Conservation (phyloP, 257 asterid genomes). For the Solanum chaucha region DNA sequence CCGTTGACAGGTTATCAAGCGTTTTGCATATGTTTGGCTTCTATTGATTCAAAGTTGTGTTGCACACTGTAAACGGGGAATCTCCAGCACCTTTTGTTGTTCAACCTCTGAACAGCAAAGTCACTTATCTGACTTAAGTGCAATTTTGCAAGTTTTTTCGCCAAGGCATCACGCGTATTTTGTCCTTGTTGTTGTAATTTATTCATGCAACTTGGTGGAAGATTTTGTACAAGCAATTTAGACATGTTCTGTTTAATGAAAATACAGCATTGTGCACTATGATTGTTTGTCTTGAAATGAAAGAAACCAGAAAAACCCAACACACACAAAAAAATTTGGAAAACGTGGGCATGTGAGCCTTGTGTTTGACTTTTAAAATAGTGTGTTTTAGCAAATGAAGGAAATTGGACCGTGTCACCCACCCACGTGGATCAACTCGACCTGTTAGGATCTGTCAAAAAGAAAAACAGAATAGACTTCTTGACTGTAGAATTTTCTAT, state of each 20-base stretch:
- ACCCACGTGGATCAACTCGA: no score
- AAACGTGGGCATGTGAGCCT: not conserved
- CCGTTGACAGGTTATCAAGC: constrained; percentile 94
- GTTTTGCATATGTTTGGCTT: constrained; percentile 81
- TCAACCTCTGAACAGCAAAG: constrained; percentile 16
- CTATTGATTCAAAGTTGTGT: constrained; percentile 84
- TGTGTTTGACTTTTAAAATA: not conserved
- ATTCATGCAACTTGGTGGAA: not conserved
- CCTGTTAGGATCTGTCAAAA: no score
- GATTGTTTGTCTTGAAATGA: not conserved
- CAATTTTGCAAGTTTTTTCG: not conserved
- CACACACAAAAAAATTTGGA: no score
- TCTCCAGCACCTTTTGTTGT: constrained; percentile 1
- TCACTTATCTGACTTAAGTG: not conserved
- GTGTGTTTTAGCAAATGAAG: not conserved
- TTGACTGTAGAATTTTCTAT: no score
- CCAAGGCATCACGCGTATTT: not conserved
- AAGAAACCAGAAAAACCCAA: not conserved
- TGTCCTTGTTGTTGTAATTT: not conserved
- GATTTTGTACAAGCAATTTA: not conserved
- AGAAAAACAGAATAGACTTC: no score
- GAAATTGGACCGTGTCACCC: no score
- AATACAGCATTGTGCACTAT: not conserved
- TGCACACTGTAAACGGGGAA: constrained; percentile 46
- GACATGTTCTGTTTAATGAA: not conserved